Conservation (phyloP, 805 yeast genomes). For the Pichia scutulata region DNA sequence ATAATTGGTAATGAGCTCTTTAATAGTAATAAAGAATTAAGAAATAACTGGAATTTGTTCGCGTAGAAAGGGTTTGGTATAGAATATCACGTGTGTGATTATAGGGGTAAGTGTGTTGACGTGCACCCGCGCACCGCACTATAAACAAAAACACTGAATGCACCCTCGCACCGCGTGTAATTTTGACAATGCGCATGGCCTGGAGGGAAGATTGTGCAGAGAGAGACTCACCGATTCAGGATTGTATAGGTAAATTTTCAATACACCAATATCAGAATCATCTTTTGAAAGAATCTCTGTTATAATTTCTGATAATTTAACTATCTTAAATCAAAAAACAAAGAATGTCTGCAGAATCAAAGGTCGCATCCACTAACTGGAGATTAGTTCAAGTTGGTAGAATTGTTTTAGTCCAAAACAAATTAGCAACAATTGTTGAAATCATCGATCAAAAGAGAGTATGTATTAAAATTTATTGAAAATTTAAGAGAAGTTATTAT, state of each 20-base stretch:
- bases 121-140: neutral
- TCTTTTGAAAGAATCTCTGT: neutral
- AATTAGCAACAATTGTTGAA: conserved; percentile 96
- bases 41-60: neutral
- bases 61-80: neutral
- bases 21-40: too few relatives aligned
- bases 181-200: neutral
- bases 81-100: neutral
- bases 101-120: neutral
- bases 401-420: conserved; percentile 87
- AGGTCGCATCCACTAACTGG: conserved; percentile 96
- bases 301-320: neutral
- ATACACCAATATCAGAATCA: neutral
- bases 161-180: neutral
- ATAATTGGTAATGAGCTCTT: too few relatives aligned
- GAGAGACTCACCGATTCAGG: neutral
- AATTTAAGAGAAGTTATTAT: too few relatives aligned
- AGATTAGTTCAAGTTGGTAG: conserved; percentile 99
- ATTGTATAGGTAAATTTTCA: neutral
- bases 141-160: too few relatives aligned
- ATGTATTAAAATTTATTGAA: conserved; percentile 31
- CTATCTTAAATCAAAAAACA: conserved; percentile 1
- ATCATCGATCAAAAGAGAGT: conserved; percentile 99
- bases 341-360: conserved; percentile 43
- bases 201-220: neutral